Base-by-base conservation (phyloP, 805 yeast genomes). In the Nakazawaea molendinolei region DNA sequence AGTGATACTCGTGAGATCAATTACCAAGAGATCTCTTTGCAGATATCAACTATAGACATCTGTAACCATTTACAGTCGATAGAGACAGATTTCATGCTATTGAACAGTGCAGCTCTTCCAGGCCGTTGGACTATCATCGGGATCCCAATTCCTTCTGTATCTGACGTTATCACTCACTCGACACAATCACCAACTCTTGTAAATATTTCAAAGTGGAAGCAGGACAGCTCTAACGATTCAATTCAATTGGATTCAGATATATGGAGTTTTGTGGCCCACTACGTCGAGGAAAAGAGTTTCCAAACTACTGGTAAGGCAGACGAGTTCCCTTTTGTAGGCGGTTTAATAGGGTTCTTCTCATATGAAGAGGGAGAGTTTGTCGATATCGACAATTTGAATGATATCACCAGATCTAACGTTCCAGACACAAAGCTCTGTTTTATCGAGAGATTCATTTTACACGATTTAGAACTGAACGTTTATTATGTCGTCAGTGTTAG, bases 91-190 rank as follows among this genome's bases (percentile, higher is more conserved):
- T 72, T 83, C 45, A 54, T 82, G 4, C 55, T 84, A 4, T 63
- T 86, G 25, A 81, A 86, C 49, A 81, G 94, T 24, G 94, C 95
- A 0, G 72, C 94, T 0, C 52, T 67, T 1, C 95, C 96, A 0
- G 97, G 97, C 0, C 69, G 76, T 40, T 86, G 94, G 90, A 77
- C 95, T 0, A 77, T 92, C 5, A 72, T 92, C 37, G 96, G 95
- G 0, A 45, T 86, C 1, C 89, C 89, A 0, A 60, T 63, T 4
- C 34, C 21, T 1, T 55, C 51, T 8, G 48, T 57, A 23, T 63
- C 77, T 3, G 65, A 65, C 14, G 69, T 74, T 2, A 62, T 80
- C 9, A 69, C 81, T 3, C 86, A 82, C 50, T 81, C 85, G 1
- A 67, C 78, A 0, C 77, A 76, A 40, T 47, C 46, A 7, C 47